Conservation (phyloP, 352 stramenopile genomes). For the Pythium brassicae region DNA sequence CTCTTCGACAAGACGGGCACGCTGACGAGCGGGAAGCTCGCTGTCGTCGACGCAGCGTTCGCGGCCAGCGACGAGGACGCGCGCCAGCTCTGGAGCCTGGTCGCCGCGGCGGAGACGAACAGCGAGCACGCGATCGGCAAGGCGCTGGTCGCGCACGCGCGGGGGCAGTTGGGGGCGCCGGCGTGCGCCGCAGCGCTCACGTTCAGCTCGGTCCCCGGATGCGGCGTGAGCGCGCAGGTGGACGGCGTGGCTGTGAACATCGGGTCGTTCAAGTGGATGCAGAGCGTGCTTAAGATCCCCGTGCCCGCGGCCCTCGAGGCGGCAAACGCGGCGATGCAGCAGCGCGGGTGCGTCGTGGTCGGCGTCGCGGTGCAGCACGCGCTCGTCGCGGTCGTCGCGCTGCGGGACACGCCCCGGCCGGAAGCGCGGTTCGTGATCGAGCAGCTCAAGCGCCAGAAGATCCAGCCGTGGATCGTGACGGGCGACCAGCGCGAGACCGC, state of each 20-base stretch:
- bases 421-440: conserved; percentile 56
- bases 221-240: conserved; percentile 47
- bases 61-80: neutral
- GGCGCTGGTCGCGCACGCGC: conserved; percentile 42
- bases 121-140: conserved; percentile 70
- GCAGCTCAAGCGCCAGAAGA: conserved; percentile 39
- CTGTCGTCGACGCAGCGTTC: conserved; percentile 25
- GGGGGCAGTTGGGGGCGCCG: conserved; percentile 20
- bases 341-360: conserved; percentile 52
- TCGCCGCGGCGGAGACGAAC: conserved; percentile 44
- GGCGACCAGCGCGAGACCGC: conserved; percentile 67
- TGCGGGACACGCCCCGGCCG: conserved; percentile 42
- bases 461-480: conserved; percentile 75
- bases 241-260: conserved; percentile 26
- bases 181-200: conserved; percentile 17
- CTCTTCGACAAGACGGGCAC: conserved; percentile 84
- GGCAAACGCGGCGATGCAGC: conserved; percentile 42
- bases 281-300: conserved; percentile 38
- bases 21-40: conserved; percentile 55
- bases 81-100: conserved; percentile 32
- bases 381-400: conserved; percentile 45
- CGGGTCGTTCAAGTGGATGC: conserved; percentile 72
- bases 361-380: conserved; percentile 50
- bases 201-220: conserved; percentile 56
- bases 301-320: conserved; percentile 36